Evolutionary conservation across 1,284 basidiomycete genomes (phyloP).

Genomic region (Trametes hirsuta): DNA sequence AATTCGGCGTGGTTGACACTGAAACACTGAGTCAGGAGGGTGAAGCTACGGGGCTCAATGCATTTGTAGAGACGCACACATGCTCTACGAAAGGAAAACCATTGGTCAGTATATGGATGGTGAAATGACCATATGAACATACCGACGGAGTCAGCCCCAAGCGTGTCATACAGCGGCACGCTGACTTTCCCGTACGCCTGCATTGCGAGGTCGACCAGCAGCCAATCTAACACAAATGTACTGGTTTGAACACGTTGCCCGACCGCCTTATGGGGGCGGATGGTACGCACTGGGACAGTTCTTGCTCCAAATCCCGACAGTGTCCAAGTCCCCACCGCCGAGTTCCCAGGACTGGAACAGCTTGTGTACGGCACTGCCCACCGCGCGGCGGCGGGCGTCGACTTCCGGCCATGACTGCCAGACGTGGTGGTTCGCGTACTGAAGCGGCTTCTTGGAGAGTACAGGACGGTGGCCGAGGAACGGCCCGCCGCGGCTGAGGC

Average conservation of each 20-base stretch:
- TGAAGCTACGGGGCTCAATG: neutral
- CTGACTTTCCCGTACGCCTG: constrained; percentile 81
- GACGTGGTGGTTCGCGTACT: constrained; percentile 68
- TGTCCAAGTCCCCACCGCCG: constrained; percentile 64
- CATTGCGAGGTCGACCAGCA: constrained; percentile 81
- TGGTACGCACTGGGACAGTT: constrained; percentile 69
- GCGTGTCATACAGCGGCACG: constrained; percentile 89
- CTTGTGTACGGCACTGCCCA: constrained; percentile 74
- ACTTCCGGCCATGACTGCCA: constrained; percentile 82
- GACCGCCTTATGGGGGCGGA: neutral
- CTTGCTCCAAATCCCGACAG: constrained; percentile 78
- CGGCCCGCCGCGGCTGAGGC: constrained; percentile 44
- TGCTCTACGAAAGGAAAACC: constrained; percentile 52
- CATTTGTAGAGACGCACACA: constrained; percentile 52
- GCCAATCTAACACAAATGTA: constrained; percentile 71
- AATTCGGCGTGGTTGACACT: constrained; percentile 87
- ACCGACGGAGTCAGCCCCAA: constrained; percentile 85
- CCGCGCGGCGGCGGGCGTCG: constrained; percentile 66
- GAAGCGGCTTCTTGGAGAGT: constrained; percentile 64
- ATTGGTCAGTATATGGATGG: neutral
- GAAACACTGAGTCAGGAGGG: constrained; percentile 27
- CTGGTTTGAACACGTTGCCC: constrained; percentile 7
- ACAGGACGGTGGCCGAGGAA: constrained; percentile 75
- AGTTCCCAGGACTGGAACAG: constrained; percentile 67
- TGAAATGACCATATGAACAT: constrained; percentile 26